Conservation (phyloP, 2,329 filamentous ascomycete genomes). For the Triangularia setosa region DNA sequence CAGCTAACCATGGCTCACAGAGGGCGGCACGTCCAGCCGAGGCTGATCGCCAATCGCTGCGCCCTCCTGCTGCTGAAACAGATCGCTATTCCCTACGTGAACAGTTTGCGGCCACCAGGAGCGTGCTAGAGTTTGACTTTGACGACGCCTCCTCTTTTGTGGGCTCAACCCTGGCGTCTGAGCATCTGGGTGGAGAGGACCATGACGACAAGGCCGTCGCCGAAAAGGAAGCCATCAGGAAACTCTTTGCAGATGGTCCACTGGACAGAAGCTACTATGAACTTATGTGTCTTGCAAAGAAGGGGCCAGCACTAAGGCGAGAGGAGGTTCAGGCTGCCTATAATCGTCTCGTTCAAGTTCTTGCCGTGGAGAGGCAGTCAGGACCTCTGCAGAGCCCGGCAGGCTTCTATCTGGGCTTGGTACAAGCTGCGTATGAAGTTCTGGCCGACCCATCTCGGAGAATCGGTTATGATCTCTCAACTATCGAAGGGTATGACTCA, state of each 20-base stretch:
- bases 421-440: constrained; percentile 45
- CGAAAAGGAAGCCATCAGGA: constrained; percentile 3
- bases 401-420: constrained; percentile 38
- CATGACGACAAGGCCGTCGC: constrained; percentile 22
- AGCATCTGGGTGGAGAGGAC: constrained; percentile 23
- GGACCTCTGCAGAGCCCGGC: constrained; percentile 37
- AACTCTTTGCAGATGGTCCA: neutral
- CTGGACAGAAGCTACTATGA: constrained; percentile 41
- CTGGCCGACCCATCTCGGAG: constrained; percentile 42
- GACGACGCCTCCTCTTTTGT: constrained; percentile 45
- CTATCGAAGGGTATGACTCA: constrained; percentile 22
- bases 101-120: constrained; percentile 45
- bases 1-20: neutral
- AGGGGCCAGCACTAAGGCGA: constrained; percentile 28
- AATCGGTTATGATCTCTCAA: constrained; percentile 38
- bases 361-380: constrained; percentile 43
- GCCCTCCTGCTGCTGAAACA: neutral
- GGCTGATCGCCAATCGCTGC: neutral
- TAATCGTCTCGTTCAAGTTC: constrained; percentile 41
- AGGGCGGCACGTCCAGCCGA: neutral
- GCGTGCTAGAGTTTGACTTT: constrained; percentile 45
- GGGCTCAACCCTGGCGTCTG: constrained; percentile 29
- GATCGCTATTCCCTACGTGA: constrained; percentile 42
- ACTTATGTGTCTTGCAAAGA: constrained; percentile 40
- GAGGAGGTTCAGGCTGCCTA: constrained; percentile 43